Evolutionary conservation across 2,329 filamentous ascomycete species (phyloP).

Genomic region (Aspergillus japonicus): DNA sequence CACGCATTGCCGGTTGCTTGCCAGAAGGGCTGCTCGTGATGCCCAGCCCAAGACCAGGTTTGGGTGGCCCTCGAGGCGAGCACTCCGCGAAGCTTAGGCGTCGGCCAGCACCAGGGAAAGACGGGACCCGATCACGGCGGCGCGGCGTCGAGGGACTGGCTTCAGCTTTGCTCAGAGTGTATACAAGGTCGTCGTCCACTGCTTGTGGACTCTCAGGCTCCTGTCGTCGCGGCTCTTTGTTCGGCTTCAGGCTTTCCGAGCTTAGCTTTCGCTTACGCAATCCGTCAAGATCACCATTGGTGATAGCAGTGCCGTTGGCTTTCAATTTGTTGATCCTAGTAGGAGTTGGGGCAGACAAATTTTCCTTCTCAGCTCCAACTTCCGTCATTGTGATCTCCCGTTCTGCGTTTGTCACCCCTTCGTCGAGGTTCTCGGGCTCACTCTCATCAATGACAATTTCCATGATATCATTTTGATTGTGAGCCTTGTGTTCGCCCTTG

Average conservation of each 20-base stretch:
- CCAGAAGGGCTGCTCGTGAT: constrained; percentile 30
- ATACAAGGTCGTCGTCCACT: not conserved
- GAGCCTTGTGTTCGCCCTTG: not conserved
- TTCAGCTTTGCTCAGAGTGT: constrained; percentile 7
- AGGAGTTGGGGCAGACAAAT: not conserved
- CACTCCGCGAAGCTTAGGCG: constrained; percentile 18
- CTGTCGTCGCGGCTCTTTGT: constrained; percentile 28
- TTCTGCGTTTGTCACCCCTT: not conserved
- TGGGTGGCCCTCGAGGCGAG: constrained; percentile 7
- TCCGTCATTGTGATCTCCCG: not conserved
- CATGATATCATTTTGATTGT: not conserved
- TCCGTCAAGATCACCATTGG: not conserved
- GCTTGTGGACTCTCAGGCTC: constrained; percentile 8
- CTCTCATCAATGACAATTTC: not conserved
- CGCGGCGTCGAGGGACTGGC: constrained; percentile 17
- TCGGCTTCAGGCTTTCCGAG: constrained; percentile 16
- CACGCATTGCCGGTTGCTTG: constrained; percentile 14
- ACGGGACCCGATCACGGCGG: constrained; percentile 17
- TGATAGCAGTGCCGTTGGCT: not conserved
- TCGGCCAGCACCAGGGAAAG: constrained; percentile 22
- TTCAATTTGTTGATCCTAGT: not conserved
- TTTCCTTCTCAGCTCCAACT: not conserved
- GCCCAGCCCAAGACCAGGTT: constrained; percentile 26
- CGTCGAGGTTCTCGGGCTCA: not conserved
- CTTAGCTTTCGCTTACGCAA: constrained; percentile 30